Conservation (phyloP, 371 early-diverging fungal genomes). For the Actinomortierella ambigua region DNA sequence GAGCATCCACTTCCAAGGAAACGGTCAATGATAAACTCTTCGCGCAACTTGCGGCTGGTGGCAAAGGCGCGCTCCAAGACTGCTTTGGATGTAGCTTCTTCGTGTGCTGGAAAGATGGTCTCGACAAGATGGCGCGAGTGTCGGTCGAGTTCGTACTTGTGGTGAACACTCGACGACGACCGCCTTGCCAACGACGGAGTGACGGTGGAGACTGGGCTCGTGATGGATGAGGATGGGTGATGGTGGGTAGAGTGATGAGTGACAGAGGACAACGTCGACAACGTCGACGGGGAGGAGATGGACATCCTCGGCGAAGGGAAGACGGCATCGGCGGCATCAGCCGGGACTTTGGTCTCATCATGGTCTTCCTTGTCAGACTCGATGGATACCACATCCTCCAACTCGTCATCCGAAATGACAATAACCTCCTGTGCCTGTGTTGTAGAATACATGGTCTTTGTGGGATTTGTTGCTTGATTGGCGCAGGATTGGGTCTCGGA, state of each 20-base stretch:
- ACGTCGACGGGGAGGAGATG: neutral
- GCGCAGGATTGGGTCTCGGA: neutral
- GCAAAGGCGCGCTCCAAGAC: too few relatives aligned
- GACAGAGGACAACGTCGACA: neutral
- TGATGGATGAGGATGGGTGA: too few relatives aligned
- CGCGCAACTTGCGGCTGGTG: too few relatives aligned
- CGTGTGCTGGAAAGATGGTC: slow-evolving; percentile 27
- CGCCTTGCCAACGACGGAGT: neutral
- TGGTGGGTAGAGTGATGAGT: neutral
- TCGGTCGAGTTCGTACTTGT: slow-evolving; percentile 23
- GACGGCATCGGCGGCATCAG: too few relatives aligned
- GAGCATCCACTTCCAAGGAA: too few relatives aligned
- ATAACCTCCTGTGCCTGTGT: slow-evolving; percentile 16
- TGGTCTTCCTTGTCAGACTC: slow-evolving; percentile 3
- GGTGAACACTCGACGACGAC: neutral
- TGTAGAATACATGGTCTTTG: neutral
- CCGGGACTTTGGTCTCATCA: neutral
- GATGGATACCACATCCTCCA: too few relatives aligned
- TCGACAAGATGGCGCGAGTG: slow-evolving; percentile 22
- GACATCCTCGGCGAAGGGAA: too few relatives aligned
- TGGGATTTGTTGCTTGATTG: neutral
- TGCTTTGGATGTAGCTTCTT: slow-evolving; percentile 15
- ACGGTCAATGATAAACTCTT: too few relatives aligned
- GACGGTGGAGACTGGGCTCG: neutral
- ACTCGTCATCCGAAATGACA: slow-evolving; percentile 35